Conservation (phyloP, 345 rosid genomes). For the Erucastrum elatum region DNA sequence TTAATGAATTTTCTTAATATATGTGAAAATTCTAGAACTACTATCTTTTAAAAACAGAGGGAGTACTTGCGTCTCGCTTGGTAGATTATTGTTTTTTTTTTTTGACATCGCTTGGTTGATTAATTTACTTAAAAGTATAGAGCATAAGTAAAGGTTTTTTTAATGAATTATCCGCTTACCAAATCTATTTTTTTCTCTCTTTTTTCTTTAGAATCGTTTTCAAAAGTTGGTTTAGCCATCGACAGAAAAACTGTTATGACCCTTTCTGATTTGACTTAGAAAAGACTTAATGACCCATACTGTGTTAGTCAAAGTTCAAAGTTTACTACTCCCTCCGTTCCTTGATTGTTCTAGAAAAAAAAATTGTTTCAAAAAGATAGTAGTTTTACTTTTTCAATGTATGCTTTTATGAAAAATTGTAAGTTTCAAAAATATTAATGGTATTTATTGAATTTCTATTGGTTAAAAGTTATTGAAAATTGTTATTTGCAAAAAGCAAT, state of each 20-base stretch:
- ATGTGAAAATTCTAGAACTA: no score
- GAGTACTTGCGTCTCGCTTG: constrained; percentile 31
- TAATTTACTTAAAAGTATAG: constrained; percentile 14
- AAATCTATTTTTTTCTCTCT: background rate
- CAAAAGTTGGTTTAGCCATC: constrained; percentile 28
- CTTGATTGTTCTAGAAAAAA: no score
- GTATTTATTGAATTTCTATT: no score
- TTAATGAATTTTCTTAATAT: no score
- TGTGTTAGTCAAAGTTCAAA: constrained; percentile 5
- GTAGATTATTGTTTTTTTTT: background rate
- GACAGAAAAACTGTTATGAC: constrained; percentile 7
- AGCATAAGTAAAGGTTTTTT: constrained; percentile 16
- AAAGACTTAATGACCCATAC: background rate
- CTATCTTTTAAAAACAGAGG: no score
- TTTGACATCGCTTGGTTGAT: constrained; percentile 12
- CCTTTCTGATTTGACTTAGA: constrained; percentile 4
- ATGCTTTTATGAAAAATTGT: no score
- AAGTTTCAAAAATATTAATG: no score
- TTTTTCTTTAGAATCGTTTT: background rate
- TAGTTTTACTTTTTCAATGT: no score
- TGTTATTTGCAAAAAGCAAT: no score
- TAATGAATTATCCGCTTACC: background rate
- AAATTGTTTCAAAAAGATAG: no score
- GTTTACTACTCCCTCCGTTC: background rate
- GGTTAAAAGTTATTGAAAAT: no score